Evolutionary conservation across 805 yeast species (phyloP), one percentile per base, ranked within the genome.

Genomic region (Lipomyces yamadae): DNA sequence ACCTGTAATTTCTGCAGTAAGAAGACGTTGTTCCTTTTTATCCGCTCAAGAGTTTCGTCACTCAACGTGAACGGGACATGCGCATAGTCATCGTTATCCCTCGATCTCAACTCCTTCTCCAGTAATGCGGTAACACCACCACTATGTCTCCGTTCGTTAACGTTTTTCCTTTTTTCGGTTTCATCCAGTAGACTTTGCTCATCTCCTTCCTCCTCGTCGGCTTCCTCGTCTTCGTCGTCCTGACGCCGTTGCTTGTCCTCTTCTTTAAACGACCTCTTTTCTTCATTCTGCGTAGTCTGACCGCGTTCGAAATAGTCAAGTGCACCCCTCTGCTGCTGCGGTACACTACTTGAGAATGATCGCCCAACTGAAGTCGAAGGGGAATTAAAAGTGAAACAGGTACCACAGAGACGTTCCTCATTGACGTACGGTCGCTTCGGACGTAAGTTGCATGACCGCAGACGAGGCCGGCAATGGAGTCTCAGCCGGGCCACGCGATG

Each of bases 11-110:
- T 60, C 32, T 63, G 62, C 11, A 54, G 48, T 18, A 60, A 39
- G n/a, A 59, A n/a, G 11, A 66, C 57, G 33, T 66, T 66, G 29
- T 66, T 50, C 8, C 45, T 63, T 42, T 24, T 34, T 30, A 66
- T 60, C 2, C 34, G 15, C 35, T 56, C 15, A 35, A 52, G 30
- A 18, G 61, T 48, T 4, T 32, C 60, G 10, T 62, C 56, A 34
- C 56, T 39, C 15, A 42, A 54, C 45, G 39, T 56, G 18, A 33
- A 63, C 39, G 5, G 57, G 50, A 33, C 53, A 58, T 33, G 59
- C 18, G 7, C 48, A 42, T 42, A 42, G n/a, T 42, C 48, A 3
- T 42, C 48, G 18, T 18, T 15, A 42, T 42, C 48, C 2, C n/a
- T 24, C 48, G 4, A 18, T 3, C 24, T 42, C 24, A 42, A 5